phyloP scores from a whole-genome alignment of 805 yeast species.

The Starmera pachycereana region DNA sequence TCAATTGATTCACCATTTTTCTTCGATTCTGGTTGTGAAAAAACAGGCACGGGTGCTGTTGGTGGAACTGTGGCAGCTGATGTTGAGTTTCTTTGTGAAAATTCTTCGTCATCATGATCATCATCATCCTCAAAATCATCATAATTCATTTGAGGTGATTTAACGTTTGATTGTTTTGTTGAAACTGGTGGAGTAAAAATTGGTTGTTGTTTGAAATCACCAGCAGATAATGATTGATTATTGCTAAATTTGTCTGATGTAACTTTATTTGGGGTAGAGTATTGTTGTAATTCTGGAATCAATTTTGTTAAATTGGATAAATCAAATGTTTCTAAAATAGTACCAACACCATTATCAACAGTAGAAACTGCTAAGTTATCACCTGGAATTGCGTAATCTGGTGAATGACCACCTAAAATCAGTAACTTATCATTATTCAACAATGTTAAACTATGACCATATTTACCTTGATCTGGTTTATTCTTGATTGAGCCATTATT shows the following conservation, averaged over 20 bases:
- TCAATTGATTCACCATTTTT: too few species aligned
- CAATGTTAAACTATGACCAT: constrained; percentile 83
- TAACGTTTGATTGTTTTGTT: constrained; percentile 2
- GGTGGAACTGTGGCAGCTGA: constrained; percentile 2
- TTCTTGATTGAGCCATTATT: constrained; percentile 34
- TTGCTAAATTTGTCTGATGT: constrained; percentile 12
- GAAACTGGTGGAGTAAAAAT: constrained; percentile 20
- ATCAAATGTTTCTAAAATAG: constrained; percentile 57
- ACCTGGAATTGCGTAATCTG: constrained; percentile 47
- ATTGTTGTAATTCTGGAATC: constrained; percentile 26
- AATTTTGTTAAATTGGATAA: constrained; percentile 25
- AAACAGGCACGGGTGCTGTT: background rate
- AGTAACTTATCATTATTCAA: constrained; percentile 57
- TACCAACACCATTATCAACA: constrained; percentile 44
- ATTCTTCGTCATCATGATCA: too few species aligned
- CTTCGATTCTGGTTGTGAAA: constrained; percentile 3
- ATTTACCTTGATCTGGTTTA: constrained; percentile 46
- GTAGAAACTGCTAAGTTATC: constrained; percentile 44
- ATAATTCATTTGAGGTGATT: constrained; percentile 21
- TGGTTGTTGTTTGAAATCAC: constrained; percentile 4
- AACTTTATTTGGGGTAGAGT: constrained; percentile 24
- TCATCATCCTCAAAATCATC: background rate
- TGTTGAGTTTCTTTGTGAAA: background rate
- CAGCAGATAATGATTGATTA: constrained; percentile 4
- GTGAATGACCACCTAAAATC: constrained; percentile 87